phyloP scores from a whole-genome alignment of 1,284 basidiomycete species.

The Tilletia caries region DNA sequence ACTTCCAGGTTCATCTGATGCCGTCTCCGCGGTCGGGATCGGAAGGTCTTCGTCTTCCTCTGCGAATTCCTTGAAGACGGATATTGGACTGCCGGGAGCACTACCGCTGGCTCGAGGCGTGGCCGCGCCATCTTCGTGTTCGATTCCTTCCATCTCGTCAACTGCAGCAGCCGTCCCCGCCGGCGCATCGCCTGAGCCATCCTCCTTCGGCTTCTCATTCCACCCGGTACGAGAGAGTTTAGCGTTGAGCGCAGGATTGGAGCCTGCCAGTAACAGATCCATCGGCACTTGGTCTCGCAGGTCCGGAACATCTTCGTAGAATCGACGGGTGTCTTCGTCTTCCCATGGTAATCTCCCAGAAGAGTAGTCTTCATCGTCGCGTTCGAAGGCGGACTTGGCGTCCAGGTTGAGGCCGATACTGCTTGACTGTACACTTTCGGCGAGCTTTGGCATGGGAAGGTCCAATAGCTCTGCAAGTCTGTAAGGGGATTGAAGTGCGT shows the following conservation, averaged over 20 bases:
- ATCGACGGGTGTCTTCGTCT: slow-evolving; percentile 91
- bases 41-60: not conserved
- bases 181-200: slow-evolving; percentile 1
- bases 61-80: not conserved
- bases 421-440: slow-evolving; percentile 64
- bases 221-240: not conserved
- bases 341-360: slow-evolving; percentile 80
- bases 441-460: slow-evolving; percentile 73
- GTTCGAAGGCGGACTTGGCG: slow-evolving; percentile 54
- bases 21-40: not conserved
- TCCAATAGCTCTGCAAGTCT: slow-evolving; percentile 85
- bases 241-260: not conserved
- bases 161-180: slow-evolving; percentile 19
- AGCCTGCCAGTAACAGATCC: slow-evolving; percentile 1
- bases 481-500: not conserved
- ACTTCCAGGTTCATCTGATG: slow-evolving; percentile 61
- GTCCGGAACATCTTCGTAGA: slow-evolving; percentile 91
- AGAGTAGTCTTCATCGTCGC: slow-evolving; percentile 40
- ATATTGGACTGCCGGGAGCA: not conserved
- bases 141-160: not conserved
- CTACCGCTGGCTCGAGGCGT: not conserved
- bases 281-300: slow-evolving; percentile 81
- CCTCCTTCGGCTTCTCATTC: not conserved
- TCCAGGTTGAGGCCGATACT: slow-evolving; percentile 58
- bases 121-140: not conserved